These are phyloP conservation scores for Takashimella tepidaria DNA, from an alignment of 1,284 basidiomycete species.

Conservation along the genomic window DNA sequence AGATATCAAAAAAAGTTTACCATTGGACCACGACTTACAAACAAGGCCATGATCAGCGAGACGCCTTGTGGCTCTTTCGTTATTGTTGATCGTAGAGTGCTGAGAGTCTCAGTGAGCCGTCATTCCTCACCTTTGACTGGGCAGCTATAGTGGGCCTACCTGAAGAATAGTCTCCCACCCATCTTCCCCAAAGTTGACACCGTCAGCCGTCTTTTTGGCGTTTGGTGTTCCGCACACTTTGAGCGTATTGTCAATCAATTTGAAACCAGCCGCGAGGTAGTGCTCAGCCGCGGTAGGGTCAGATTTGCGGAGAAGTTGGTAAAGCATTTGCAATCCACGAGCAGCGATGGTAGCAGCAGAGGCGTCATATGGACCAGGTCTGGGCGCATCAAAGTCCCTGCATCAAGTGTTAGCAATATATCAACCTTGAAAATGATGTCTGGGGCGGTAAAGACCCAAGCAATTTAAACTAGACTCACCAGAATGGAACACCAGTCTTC, in stretches of 20 bases:
- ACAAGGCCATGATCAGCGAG: slow-evolving; percentile 36
- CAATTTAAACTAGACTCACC: slow-evolving; percentile 22
- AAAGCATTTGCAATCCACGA: slow-evolving; percentile 32
- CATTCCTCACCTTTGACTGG: neutral
- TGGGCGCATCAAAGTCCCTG: slow-evolving; percentile 40
- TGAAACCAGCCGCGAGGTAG: slow-evolving; percentile 28
- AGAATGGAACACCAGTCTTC: slow-evolving; percentile 30
- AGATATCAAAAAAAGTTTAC: neutral
- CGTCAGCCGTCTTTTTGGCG: slow-evolving; percentile 19
- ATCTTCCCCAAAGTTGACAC: slow-evolving; percentile 32
- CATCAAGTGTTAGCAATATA: neutral
- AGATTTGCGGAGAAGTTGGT: slow-evolving; percentile 15
- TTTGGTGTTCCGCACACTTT: slow-evolving; percentile 21
- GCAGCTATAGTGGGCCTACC: slow-evolving; percentile 2
- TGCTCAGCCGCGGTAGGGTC: slow-evolving; percentile 23
- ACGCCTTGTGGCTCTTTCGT: slow-evolving; percentile 15
- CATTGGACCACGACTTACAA: slow-evolving; percentile 19
- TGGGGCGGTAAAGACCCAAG: neutral
- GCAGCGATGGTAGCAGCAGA: slow-evolving; percentile 34
- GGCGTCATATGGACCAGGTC: slow-evolving; percentile 34
- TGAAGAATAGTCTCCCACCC: slow-evolving; percentile 38
- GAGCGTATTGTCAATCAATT: slow-evolving; percentile 21
- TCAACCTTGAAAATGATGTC: neutral
- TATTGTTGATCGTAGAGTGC: slow-evolving; percentile 40
- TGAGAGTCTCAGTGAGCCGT: neutral